A percentile compares a stretch with the other conserved stretches of the same genome.
Evolutionary conservation across 2,329 filamentous ascomycete species (phyloP).

Genomic region (Verticillium alfalfae): DNA sequence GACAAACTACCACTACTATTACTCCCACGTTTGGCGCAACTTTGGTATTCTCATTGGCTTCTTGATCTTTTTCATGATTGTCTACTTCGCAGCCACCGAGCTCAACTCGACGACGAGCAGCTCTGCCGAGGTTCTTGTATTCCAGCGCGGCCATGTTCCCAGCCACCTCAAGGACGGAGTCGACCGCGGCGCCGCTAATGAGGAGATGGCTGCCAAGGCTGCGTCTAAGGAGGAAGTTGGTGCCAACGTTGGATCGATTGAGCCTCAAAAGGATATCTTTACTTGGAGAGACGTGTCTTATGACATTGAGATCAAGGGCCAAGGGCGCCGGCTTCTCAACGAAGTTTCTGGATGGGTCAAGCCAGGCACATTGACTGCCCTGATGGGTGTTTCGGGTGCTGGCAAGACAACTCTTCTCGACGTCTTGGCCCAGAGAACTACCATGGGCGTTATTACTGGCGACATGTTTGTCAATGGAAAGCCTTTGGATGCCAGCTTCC

Average conservation of each 20-base stretch:
- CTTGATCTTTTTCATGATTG: slow-evolving; percentile 54
- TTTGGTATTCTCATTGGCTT: slow-evolving; percentile 64
- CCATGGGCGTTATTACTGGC: slow-evolving; percentile 58
- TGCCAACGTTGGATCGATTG: slow-evolving; percentile 22
- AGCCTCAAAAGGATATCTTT: slow-evolving; percentile 55
- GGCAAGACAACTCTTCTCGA: slow-evolving; percentile 39
- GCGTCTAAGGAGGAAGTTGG: slow-evolving; percentile 47
- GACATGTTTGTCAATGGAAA: slow-evolving; percentile 62
- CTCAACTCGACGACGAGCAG: slow-evolving; percentile 58
- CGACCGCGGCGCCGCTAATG: slow-evolving; percentile 19
- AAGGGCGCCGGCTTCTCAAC: slow-evolving; percentile 67
- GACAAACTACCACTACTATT: slow-evolving; percentile 49
- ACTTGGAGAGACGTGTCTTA: slow-evolving; percentile 75
- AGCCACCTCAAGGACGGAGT: slow-evolving; percentile 26
- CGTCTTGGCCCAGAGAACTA: slow-evolving; percentile 41
- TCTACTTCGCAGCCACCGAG: slow-evolving; percentile 61
- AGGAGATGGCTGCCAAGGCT: slow-evolving; percentile 35
- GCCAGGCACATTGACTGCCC: slow-evolving; percentile 77
- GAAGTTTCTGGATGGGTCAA: slow-evolving; percentile 85
- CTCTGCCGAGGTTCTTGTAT: slow-evolving; percentile 66
- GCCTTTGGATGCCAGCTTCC: slow-evolving; percentile 50
- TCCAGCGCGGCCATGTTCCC: slow-evolving; percentile 50
- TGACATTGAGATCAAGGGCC: slow-evolving; percentile 65
- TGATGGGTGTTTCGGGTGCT: slow-evolving; percentile 57
- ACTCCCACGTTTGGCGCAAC: slow-evolving; percentile 59